Base-by-base conservation (phyloP, 2,329 filamentous ascomycete genomes). In the Chaetomium strumarium region DNA sequence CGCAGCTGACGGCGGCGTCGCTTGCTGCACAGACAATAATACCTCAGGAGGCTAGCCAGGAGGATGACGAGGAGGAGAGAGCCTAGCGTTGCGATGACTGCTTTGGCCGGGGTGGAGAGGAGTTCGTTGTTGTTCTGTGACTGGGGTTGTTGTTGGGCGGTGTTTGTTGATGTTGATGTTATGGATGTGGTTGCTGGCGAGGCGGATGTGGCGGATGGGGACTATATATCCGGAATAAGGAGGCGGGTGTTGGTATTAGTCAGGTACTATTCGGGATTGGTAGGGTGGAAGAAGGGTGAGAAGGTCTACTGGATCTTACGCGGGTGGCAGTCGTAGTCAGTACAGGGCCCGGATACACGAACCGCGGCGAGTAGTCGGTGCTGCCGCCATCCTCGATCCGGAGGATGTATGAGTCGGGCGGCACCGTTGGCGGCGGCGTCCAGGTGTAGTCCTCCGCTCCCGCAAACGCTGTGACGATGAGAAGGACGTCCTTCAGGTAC, bases 361-460 rank as follows among this genome's bases (percentile, higher is more conserved):
- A 55, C 13, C 49, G 40, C 30, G 45, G 36, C 29, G 53, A 55
- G 30, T 52, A 55, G 31, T 55, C 53, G 36, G 20, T 33, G 53
- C 49, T 55, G 5, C 49, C 49, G 2, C 33, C 45, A 36, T 55
- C 53, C 5, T 33, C 12, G 17, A 55, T 37, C 31, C 31, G 34
- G 3, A 55, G 36, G 19, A 42, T 31, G 46, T 55, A 55, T n/a
- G 49, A 48, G 20, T 49, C 44, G 16, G 40, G 7, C 1, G 45
- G 9, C 11, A 55, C 41, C 5, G 30, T 29, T 6, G 40, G 11
- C 36, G 53, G 53, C 30, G 53, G 53, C 13, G 53, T 55, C 53
- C 53, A 55, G 7, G 37, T 52, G 46, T 52, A 52, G 5, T 37
- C 37, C 12, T 38, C n/a, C 24, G 24, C 24, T 3, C 45, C 46